Conservation (phyloP, 2,329 filamentous ascomycete species). For the Diaporthe sp. region DNA sequence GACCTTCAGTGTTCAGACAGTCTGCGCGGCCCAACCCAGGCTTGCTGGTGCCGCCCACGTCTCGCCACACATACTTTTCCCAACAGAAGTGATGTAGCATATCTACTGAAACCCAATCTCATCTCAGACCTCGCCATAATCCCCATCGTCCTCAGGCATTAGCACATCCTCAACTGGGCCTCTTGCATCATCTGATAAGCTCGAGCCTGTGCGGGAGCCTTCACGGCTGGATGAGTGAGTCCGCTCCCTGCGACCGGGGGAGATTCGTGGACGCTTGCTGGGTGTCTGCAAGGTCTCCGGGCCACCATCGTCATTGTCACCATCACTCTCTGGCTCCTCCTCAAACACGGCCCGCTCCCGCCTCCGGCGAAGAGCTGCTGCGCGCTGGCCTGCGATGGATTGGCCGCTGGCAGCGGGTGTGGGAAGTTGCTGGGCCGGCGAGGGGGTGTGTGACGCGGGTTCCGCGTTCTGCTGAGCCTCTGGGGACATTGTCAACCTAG, state of each 20-base stretch:
- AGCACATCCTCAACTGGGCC: fast-evolving
- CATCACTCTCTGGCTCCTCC: not conserved
- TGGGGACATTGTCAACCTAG: not conserved
- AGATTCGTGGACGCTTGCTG: not conserved
- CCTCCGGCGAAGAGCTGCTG: not conserved
- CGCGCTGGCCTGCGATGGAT: not conserved
- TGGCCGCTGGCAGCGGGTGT: not conserved
- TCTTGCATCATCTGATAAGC: not conserved
- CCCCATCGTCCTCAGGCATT: not conserved
- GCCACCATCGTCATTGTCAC: not conserved
- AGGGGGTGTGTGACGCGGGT: not conserved
- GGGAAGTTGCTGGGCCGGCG: not conserved
- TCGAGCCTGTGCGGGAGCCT: not conserved
- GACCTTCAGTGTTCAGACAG: too few species aligned
- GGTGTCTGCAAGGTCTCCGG: not conserved
- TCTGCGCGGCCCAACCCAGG: too few species aligned
- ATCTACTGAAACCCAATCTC: not conserved
- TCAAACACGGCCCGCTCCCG: not conserved
- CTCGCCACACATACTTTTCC: too few species aligned
- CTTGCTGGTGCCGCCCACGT: not conserved
- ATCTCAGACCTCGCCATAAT: not conserved
- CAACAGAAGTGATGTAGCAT: not conserved
- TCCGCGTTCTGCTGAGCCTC: too few species aligned
- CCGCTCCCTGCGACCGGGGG: too few species aligned
- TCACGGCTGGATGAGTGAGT: too few species aligned